These are phyloP conservation scores for Asparagopsis taxiformis DNA, from an alignment of 31 red algal genomes.

Conservation along the genomic window DNA sequence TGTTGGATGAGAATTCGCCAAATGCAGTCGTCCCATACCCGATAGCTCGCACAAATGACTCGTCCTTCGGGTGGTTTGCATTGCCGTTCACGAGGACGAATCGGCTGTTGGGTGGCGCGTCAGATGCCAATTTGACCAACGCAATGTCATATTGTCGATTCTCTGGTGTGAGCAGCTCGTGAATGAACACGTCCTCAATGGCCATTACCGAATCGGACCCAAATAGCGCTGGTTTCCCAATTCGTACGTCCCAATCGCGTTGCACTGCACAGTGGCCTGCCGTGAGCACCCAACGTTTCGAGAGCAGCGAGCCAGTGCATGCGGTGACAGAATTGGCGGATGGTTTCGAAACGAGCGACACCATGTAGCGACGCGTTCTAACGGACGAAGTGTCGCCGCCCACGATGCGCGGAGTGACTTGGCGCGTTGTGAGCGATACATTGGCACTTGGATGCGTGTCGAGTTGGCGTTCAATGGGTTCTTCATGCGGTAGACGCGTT, in stretches of 20 bases:
- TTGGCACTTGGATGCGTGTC: no score
- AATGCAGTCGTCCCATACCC: neutral
- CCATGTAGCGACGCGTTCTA: conserved; percentile 8
- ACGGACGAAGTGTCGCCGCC: conserved; percentile 26
- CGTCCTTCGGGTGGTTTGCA: neutral
- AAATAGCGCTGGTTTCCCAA: no score
- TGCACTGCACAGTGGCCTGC: conserved; percentile 70
- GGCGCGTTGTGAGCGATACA: no score
- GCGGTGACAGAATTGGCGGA: neutral
- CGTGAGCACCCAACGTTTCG: conserved; percentile 36
- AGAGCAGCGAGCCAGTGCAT: conserved; percentile 58
- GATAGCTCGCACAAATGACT: neutral
- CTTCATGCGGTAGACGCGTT: no score
- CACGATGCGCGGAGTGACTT: conserved; percentile 45
- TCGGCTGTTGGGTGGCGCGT: neutral
- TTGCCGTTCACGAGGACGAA: conserved; percentile 2
- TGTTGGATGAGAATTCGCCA: neutral
- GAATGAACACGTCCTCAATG: no score
- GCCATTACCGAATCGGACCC: no score
- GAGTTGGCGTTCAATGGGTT: no score
- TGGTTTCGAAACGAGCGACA: conserved; percentile 12
- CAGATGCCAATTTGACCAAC: neutral
- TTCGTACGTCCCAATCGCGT: no score
- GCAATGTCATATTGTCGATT: conserved; percentile 15
- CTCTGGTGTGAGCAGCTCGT: no score